These are phyloP conservation scores for Cryptococcus deneoformans DNA, from an alignment of 1,284 basidiomycete genomes.

Conservation along the genomic window DNA sequence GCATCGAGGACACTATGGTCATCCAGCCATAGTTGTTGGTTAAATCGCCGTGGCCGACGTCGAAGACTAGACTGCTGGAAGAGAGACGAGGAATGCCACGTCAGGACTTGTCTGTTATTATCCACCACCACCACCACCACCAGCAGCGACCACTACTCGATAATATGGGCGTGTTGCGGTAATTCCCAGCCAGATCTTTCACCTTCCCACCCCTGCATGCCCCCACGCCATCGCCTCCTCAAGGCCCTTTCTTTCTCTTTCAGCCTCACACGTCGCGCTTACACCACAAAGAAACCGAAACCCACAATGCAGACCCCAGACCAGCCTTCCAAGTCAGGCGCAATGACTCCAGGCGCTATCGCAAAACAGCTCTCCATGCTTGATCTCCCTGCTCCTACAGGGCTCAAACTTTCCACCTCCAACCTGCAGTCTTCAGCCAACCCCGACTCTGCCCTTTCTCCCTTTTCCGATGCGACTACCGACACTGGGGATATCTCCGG, in stretches of 20 bases:
- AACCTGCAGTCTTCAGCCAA: slow-evolving; percentile 10
- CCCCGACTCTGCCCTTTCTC: slow-evolving; percentile 10
- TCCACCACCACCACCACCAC: too few species aligned
- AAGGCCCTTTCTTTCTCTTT: slow-evolving; percentile 8
- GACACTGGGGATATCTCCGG: slow-evolving; percentile 37
- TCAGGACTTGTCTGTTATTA: too few species aligned
- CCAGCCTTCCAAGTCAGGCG: slow-evolving; percentile 18
- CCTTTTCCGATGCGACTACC: slow-evolving; percentile 7
- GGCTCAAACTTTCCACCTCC: slow-evolving; percentile 28
- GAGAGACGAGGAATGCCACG: too few species aligned
- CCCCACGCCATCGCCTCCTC: slow-evolving; percentile 4
- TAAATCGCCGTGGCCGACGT: too few species aligned
- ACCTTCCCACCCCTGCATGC: slow-evolving; percentile 6
- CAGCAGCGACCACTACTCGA: too few species aligned
- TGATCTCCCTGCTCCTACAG: slow-evolving; percentile 45
- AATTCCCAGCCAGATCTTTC: too few species aligned
- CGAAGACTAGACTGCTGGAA: too few species aligned
- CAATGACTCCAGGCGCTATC: slow-evolving; percentile 44
- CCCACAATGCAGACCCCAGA: slow-evolving; percentile 21
- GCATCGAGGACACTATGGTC: too few species aligned
- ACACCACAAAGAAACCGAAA: background rate
- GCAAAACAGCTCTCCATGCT: slow-evolving; percentile 46
- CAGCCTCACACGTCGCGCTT: background rate
- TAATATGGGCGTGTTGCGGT: too few species aligned
- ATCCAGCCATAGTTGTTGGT: too few species aligned